Conservation (phyloP, 306 rosid species). For the Rubus parviflorus region DNA sequence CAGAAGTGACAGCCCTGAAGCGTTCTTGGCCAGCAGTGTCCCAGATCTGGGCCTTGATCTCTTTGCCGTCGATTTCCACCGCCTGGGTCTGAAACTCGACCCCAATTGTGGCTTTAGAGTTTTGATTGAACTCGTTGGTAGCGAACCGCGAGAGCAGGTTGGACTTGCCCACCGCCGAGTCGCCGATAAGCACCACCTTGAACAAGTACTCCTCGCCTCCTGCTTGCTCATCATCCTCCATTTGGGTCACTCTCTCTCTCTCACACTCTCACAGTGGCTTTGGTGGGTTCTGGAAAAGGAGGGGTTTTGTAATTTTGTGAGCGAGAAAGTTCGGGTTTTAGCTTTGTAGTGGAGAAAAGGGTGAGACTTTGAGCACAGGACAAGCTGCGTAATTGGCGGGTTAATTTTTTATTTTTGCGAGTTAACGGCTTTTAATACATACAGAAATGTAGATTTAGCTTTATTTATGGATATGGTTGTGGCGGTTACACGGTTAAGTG, state of each 20-base stretch:
- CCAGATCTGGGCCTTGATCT: constrained; percentile 97
- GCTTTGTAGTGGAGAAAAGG: constrained; percentile 16
- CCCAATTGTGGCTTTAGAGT: constrained; percentile 86
- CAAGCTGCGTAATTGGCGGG: constrained; percentile 52
- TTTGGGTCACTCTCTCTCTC: neutral
- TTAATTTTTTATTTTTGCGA: neutral
- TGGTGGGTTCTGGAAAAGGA: no score
- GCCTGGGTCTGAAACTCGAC: constrained; percentile 87
- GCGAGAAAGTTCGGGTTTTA: neutral
- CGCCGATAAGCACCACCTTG: constrained; percentile 85
- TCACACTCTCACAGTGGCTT: no score
- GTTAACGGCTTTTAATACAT: neutral
- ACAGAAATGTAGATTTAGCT: neutral
- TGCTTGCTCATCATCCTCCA: constrained; percentile 43
- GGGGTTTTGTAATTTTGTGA: neutral
- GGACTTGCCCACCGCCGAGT: constrained; percentile 94
- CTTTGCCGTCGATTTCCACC: constrained; percentile 78
- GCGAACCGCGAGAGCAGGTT: constrained; percentile 81
- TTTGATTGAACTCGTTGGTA: constrained; percentile 71
- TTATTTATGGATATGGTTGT: neutral
- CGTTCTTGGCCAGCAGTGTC: constrained; percentile 96
- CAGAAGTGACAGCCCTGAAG: constrained; percentile 89
- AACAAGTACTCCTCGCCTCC: constrained; percentile 70
- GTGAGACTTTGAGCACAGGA: neutral
- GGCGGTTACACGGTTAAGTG: constrained; percentile 1